These are phyloP conservation scores for Setomelanomma holmii DNA, from an alignment of 2,329 filamentous ascomycete genomes.

Conservation along the genomic window DNA sequence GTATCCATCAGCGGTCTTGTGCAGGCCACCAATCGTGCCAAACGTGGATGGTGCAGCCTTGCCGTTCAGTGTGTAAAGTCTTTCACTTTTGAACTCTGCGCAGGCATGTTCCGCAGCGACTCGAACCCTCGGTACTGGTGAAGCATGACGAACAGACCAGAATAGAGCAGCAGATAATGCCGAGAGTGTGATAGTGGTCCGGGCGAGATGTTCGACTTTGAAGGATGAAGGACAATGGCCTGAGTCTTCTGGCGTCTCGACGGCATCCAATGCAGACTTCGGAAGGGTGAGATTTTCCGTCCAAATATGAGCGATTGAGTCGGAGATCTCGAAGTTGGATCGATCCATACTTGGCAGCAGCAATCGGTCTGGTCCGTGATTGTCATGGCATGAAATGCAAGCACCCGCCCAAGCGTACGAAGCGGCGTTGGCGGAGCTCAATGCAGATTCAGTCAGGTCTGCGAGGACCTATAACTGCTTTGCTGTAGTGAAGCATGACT, in stretches of 20 bases:
- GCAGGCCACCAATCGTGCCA: conserved; percentile 59
- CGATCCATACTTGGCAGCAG: no score
- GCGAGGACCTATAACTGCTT: no score
- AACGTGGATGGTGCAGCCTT: conserved; percentile 43
- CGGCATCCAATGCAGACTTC: conserved; percentile 23
- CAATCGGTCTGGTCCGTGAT: no score
- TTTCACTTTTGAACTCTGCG: conserved; percentile 62
- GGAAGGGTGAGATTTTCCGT: conserved; percentile 29
- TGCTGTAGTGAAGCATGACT: no score
- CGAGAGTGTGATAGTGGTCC: conserved; percentile 60
- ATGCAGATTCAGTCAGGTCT: no score
- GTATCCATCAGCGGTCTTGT: conserved; percentile 60
- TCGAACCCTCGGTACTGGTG: conserved; percentile 46
- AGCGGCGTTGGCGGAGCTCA: no score
- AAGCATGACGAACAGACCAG: conserved; percentile 44
- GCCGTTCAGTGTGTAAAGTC: conserved; percentile 56
- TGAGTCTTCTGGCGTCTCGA: conserved; percentile 25
- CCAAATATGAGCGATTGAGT: conserved; percentile 44
- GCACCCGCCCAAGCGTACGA: no score
- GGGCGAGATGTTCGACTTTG: conserved; percentile 62
- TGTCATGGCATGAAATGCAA: no score
- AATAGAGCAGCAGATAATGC: conserved; percentile 59
- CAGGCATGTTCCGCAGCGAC: conserved; percentile 57
- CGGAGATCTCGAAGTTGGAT: conserved; percentile 27
- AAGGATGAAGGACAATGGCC: conserved; percentile 59